Evolutionary conservation across 495 filamentous ascomycete genomes (phyloP).

Genomic region (Xylona heveae): DNA sequence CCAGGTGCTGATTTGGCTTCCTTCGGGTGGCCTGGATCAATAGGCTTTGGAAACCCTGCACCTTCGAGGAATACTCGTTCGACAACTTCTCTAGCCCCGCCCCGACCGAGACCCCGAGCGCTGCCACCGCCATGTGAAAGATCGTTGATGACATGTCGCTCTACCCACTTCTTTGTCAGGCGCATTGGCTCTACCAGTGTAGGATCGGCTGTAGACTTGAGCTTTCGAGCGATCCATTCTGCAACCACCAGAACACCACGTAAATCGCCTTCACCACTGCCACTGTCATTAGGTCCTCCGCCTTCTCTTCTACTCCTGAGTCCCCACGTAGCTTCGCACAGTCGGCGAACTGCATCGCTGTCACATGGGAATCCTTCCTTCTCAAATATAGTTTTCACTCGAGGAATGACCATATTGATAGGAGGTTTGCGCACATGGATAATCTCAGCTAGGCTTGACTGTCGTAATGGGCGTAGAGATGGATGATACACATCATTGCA

Average conservation of each 20-base stretch:
- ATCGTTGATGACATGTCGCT: constrained; percentile 49
- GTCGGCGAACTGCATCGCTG: constrained; percentile 62
- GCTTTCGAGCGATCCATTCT: constrained; percentile 78
- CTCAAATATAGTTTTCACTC: constrained; percentile 63
- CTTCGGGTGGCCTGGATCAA: not conserved
- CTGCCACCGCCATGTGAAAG: constrained; percentile 54
- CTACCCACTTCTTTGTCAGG: constrained; percentile 68
- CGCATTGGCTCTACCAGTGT: constrained; percentile 14
- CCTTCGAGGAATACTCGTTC: constrained; percentile 72
- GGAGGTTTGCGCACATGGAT: constrained; percentile 84
- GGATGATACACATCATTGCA: constrained; percentile 98
- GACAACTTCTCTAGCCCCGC: constrained; percentile 62
- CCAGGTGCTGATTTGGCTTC: constrained; percentile 12
- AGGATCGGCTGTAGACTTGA: constrained; percentile 29
- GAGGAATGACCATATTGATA: constrained; percentile 61
- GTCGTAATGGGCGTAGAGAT: constrained; percentile 61
- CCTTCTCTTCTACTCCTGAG: constrained; percentile 42
- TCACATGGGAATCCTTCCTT: constrained; percentile 74
- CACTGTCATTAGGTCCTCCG: constrained; percentile 19
- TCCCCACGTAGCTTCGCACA: constrained; percentile 91
- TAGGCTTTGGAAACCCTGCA: constrained; percentile 52
- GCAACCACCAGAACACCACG: constrained; percentile 81
- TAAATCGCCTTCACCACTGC: constrained; percentile 73
- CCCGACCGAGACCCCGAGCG: constrained; percentile 55
- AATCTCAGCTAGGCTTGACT: constrained; percentile 64